Percentiles rank a stretch among this genome's conserved stretches.
Evolutionary conservation across 768 basidiomycete species (phyloP).

Genomic region (Exsudoporus frostii): DNA sequence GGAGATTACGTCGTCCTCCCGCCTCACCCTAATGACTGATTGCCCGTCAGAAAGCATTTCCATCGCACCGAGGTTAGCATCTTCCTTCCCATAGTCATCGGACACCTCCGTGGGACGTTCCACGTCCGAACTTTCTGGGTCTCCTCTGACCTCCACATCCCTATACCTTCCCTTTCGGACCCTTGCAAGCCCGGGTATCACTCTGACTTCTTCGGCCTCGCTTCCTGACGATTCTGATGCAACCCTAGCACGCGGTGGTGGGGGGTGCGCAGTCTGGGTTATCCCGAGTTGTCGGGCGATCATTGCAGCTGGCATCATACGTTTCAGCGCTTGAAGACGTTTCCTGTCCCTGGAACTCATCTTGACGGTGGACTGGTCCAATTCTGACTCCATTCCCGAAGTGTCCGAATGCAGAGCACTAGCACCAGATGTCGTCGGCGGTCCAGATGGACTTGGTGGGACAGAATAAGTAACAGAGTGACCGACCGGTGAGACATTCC

Average conservation of each 20-base stretch:
- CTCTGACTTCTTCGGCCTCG: slow-evolving; percentile 37
- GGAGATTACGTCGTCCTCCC: slow-evolving; percentile 23
- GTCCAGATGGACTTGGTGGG: slow-evolving; percentile 16
- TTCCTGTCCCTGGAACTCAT: slow-evolving; percentile 34
- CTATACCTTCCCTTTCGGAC: slow-evolving; percentile 35
- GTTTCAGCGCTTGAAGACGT: slow-evolving; percentile 37
- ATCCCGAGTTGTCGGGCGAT: slow-evolving; percentile 33
- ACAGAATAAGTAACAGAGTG: slow-evolving; percentile 1
- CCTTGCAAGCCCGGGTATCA: slow-evolving; percentile 53
- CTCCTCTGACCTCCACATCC: slow-evolving; percentile 51
- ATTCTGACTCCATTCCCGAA: slow-evolving; percentile 18
- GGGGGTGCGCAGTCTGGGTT: slow-evolving; percentile 9
- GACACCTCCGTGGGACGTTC: slow-evolving; percentile 7
- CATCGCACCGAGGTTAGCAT: not conserved
- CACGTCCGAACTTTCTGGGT: slow-evolving; percentile 57
- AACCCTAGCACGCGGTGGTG: slow-evolving; percentile 8
- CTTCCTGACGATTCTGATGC: slow-evolving; percentile 20
- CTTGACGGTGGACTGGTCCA: slow-evolving; percentile 10
- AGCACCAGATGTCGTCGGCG: slow-evolving; percentile 17
- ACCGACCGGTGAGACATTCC: slow-evolving; percentile 3
- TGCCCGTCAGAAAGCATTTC: slow-evolving; percentile 12
- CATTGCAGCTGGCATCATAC: slow-evolving; percentile 58
- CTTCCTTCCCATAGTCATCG: not conserved
- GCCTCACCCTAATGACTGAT: slow-evolving; percentile 22
- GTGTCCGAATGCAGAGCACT: slow-evolving; percentile 16